A percentile compares a stretch with the other conserved stretches of the same genome.
These are phyloP conservation scores for Beauveria asiatica DNA, from an alignment of 2,329 filamentous ascomycete species.

Conservation along the genomic window DNA sequence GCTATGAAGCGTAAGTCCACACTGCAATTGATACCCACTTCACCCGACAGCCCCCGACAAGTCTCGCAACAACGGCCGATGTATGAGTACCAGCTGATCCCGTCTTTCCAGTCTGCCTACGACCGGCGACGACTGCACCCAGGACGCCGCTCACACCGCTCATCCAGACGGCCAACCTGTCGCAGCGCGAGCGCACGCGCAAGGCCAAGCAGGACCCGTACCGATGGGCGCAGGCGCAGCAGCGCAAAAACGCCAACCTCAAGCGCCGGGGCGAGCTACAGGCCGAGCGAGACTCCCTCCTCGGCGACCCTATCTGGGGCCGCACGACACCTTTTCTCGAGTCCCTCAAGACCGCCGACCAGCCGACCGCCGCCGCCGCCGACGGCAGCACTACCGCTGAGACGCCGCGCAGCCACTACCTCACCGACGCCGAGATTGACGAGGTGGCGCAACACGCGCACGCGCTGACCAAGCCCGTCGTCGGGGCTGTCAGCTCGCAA, in stretches of 20 bases:
- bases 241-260: slow-evolving; percentile 76
- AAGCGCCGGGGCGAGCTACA: slow-evolving; percentile 64
- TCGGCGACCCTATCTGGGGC: slow-evolving; percentile 75
- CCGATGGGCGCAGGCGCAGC: slow-evolving; percentile 68
- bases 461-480: slow-evolving; percentile 53
- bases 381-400: background rate
- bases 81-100: slow-evolving; percentile 17
- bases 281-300: slow-evolving; percentile 51
- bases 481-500: slow-evolving; percentile 26
- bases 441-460: slow-evolving; percentile 59
- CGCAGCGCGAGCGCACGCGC: slow-evolving; percentile 54
- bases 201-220: slow-evolving; percentile 72
- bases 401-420: slow-evolving; percentile 64
- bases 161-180: slow-evolving; percentile 56
- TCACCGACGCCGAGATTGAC: slow-evolving; percentile 60
- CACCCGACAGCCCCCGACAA: background rate
- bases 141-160: slow-evolving; percentile 47
- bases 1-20: slow-evolving; percentile 47
- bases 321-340: slow-evolving; percentile 72
- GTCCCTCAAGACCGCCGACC: slow-evolving; percentile 63
- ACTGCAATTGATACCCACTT: slow-evolving; percentile 12
- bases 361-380: slow-evolving; percentile 21
- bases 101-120: slow-evolving; percentile 46
- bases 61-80: background rate
- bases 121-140: slow-evolving; percentile 39